Evolutionary conservation across 2,329 filamentous ascomycete species (phyloP), one percentile per base, ranked within the genome.

Genomic region (Cercospora janseana): DNA sequence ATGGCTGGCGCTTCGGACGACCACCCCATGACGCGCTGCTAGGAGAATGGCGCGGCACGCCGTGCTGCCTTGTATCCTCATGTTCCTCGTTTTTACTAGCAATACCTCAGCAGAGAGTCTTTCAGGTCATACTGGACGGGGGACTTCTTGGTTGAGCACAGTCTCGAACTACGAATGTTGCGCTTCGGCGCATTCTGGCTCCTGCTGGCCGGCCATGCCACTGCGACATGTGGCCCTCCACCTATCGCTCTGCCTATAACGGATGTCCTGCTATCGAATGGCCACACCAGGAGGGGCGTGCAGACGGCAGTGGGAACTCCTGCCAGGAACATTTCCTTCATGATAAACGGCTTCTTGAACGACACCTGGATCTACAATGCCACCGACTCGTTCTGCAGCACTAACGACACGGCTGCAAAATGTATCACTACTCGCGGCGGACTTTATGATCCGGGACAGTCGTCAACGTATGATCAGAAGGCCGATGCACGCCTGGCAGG

Each of bases 291-390:
- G 35, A 45, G 56, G 42, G 56, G 56, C 16, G 24, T 58, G 8
- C 34, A 20, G 4, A 18, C 38, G 10, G 12, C 20, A 1, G 21
- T 54, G 9, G 56, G 56, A 9, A 52, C 48, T 4, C 56, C 54
- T 4, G n/a, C 44, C 3, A 53, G 56, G 44, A 43, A 49, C 16
- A 32, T 58, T 27, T 49, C 56, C 10, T 40, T 54, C 13, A 41
- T 51, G 26, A 26, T 46, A 21, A 40, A 52, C 12, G 18, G 28
- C 24, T 53, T 46, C 13, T 29, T 55, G 24, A 57, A 57, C 41
- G 45, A 56, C 24, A 60, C 55, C 9, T 60, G 56, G 56, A 37
- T 50, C 4, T 60, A 60, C 43, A 57, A 60, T 24, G 18, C 42
- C 12, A 51, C 48, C 3, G 40, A 52, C 0, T 20, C 49, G 4